Percentiles rank a stretch among this genome's conserved stretches.
Conservation (phyloP, 139 green algal genomes). For the Nannochloris sp. region DNA sequence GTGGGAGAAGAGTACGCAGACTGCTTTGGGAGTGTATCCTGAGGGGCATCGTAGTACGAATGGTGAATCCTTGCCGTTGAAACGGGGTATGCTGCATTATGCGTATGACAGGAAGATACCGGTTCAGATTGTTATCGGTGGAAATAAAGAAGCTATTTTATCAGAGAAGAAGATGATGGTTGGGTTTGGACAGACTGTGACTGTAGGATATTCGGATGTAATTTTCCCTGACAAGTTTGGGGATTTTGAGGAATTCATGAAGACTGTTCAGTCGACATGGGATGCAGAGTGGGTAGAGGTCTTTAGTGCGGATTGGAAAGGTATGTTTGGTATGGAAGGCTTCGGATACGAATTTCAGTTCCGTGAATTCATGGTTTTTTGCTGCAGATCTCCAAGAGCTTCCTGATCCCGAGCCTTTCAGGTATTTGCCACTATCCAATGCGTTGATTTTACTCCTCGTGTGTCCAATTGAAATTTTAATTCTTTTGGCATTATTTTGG, state of each 20-base stretch:
- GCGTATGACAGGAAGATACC: slow-evolving; percentile 60
- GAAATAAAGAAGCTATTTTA: slow-evolving; percentile 56
- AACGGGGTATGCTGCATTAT: slow-evolving; percentile 85
- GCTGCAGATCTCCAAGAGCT: slow-evolving; percentile 2
- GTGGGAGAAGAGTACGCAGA: slow-evolving; percentile 13
- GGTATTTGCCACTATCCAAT: neutral
- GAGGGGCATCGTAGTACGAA: slow-evolving; percentile 59
- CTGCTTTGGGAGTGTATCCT: slow-evolving; percentile 25
- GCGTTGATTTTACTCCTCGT: neutral
- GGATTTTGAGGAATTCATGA: slow-evolving; percentile 54
- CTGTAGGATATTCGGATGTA: slow-evolving; percentile 28
- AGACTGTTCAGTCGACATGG: slow-evolving; percentile 43
- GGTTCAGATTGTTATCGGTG: slow-evolving; percentile 65
- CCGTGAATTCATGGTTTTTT: neutral
- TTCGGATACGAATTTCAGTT: neutral
- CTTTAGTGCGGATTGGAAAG: slow-evolving; percentile 11
- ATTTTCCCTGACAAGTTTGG: slow-evolving; percentile 34
- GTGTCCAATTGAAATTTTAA: neutral
- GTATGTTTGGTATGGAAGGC: neutral
- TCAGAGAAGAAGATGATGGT: slow-evolving; percentile 13
- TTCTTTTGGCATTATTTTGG: neutral
- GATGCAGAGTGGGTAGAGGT: slow-evolving; percentile 47
- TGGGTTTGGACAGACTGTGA: slow-evolving; percentile 23
- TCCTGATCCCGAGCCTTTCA: slow-evolving; percentile 4
- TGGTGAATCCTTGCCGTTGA: slow-evolving; percentile 61